Conservation (phyloP, 352 stramenopile species). For the Globisporangium nodosum region DNA sequence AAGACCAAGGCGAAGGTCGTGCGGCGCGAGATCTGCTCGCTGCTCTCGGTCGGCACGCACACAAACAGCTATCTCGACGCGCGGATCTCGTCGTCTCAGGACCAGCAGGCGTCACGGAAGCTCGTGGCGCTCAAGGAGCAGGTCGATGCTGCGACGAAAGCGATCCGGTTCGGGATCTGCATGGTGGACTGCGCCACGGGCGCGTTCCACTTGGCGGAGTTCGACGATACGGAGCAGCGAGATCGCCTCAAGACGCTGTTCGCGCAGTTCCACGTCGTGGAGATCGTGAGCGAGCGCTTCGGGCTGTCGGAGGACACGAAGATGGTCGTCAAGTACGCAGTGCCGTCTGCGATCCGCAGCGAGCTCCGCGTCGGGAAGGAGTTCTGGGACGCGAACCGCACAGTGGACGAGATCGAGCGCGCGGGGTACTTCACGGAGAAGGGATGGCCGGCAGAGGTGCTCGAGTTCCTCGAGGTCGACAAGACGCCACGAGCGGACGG, state of each 20-base stretch:
- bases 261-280: slow-evolving; percentile 78
- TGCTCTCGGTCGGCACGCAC: slow-evolving; percentile 94
- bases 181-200: slow-evolving; percentile 93
- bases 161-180: slow-evolving; percentile 90
- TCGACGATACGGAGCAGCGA: slow-evolving; percentile 95
- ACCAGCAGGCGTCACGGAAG: slow-evolving; percentile 37
- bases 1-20: slow-evolving; percentile 86
- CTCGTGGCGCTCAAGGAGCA: slow-evolving; percentile 74
- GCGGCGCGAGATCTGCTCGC: slow-evolving; percentile 92
- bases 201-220: slow-evolving; percentile 94
- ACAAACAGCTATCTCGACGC: slow-evolving; percentile 94
- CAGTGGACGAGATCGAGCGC: slow-evolving; percentile 87
- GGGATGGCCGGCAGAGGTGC: slow-evolving; percentile 54
- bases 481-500: slow-evolving; percentile 57
- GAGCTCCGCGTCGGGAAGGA: slow-evolving; percentile 62
- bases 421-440: slow-evolving; percentile 85
- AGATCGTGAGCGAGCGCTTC: slow-evolving; percentile 77
- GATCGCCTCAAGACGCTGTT: slow-evolving; percentile 96
- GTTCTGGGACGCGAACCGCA: slow-evolving; percentile 90
- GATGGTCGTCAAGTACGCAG: slow-evolving; percentile 68
- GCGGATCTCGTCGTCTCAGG: slow-evolving; percentile 46
- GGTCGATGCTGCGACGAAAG: slow-evolving; percentile 18
- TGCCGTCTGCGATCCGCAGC: slow-evolving; percentile 50
- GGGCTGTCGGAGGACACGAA: slow-evolving; percentile 62
- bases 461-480: slow-evolving; percentile 63